Evolutionary conservation across 1,284 basidiomycete genomes (phyloP), one percentile per base, ranked within the genome.

Genomic region (Sutorius eximius): DNA sequence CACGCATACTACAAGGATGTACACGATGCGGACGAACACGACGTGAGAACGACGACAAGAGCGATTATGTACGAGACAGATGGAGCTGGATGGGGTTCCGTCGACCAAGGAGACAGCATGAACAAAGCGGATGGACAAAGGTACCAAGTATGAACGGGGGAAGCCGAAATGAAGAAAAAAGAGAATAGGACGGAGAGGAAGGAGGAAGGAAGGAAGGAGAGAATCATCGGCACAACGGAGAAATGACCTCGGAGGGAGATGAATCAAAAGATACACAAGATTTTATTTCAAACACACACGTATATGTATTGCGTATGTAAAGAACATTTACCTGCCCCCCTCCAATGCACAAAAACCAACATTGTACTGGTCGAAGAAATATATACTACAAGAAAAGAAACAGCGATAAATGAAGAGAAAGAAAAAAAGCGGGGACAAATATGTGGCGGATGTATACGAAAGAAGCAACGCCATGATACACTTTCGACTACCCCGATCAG

Each of bases 371-470:
- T 45, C 34, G 49, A 69, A 71, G 57, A 57, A 59, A 56, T 56
- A 55, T 70, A 64, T 71, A 67, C 54, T 71, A 70, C 67, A 72
- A 63, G 65, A 66, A 66, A 48, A 45, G 47, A 57, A 49, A 66
- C 51, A 24, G 34, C 36, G 63, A 67, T 71, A 69, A 66, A 70
- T 68, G 64, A 67, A 58, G 47, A 34, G 24, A 58, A 59, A 54
- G 56, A 48, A 34, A 46, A 48, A 30, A 48, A 30, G 53, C 20
- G 52, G 59, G 57, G 48, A 51, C 51, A 53, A 56, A 41, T 56
- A 59, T 52, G 48, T 56, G 27, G 8, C 15, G 9, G 34, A 29
- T 27, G 29, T 49, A 32, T 13, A 22, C 4, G 3, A 38, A 40
- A 22, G 33, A 16, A 44, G 11, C 15, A 37, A 49, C 38, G 33